Evolutionary conservation across 2,329 filamentous ascomycete species (phyloP).

Genomic region (Fusarium papillatum): DNA sequence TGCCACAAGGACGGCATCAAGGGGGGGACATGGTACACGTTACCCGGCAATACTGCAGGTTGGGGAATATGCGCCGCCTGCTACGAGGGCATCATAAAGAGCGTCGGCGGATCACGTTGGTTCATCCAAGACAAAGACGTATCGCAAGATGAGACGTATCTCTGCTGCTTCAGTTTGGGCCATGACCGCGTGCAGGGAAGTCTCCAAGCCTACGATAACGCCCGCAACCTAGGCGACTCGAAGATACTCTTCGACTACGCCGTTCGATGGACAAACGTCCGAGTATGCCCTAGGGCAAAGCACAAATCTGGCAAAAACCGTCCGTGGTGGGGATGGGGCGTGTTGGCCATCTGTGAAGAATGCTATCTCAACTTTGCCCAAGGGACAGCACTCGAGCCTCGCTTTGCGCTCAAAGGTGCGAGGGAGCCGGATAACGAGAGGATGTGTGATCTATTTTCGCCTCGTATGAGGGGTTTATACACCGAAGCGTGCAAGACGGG

Average conservation of each 20-base stretch:
- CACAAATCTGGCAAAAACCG: slow-evolving; percentile 18
- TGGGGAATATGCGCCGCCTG: slow-evolving; percentile 55
- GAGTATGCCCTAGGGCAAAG: slow-evolving; percentile 39
- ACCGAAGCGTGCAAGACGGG: slow-evolving; percentile 43
- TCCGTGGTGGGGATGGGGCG: slow-evolving; percentile 52
- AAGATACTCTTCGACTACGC: slow-evolving; percentile 46
- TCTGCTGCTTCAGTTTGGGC: slow-evolving; percentile 51
- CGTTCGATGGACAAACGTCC: slow-evolving; percentile 46
- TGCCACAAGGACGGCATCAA: slow-evolving; percentile 49
- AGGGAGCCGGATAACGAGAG: slow-evolving; percentile 22
- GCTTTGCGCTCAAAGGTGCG: slow-evolving; percentile 46
- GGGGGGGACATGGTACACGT: slow-evolving; percentile 50
- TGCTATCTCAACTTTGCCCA: slow-evolving; percentile 51
- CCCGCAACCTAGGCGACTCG: slow-evolving; percentile 44
- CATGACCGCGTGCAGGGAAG: slow-evolving; percentile 46
- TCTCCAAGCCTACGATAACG: slow-evolving; percentile 40
- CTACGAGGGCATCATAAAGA: slow-evolving; percentile 47
- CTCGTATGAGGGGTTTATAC: slow-evolving; percentile 52
- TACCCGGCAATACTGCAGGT: slow-evolving; percentile 45
- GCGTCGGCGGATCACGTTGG: slow-evolving; percentile 45
- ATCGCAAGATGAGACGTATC: slow-evolving; percentile 26
- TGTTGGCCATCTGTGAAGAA: slow-evolving; percentile 52
- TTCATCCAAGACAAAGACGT: slow-evolving; percentile 43
- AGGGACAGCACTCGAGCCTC: slow-evolving; percentile 42
- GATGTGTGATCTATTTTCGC: slow-evolving; percentile 55